Percentiles rank a stretch among this genome's conserved stretches.
phyloP scores from a whole-genome alignment of 805 yeast species.

The Candida oleophila region DNA sequence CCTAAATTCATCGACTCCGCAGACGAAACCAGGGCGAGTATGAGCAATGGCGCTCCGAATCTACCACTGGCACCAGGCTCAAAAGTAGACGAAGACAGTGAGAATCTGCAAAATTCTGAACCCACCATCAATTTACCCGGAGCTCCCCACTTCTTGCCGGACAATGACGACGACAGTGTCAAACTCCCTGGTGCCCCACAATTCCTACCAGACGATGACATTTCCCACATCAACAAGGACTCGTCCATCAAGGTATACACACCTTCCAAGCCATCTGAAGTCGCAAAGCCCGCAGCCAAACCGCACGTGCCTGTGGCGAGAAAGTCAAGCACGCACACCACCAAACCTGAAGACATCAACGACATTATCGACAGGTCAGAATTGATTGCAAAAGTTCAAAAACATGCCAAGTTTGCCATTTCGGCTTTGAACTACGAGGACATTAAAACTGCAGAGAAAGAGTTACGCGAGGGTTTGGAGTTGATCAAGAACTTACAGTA shows the following conservation, averaged over 20 bases:
- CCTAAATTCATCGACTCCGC: neutral
- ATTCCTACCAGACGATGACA: slow-evolving; percentile 40
- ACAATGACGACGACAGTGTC: slow-evolving; percentile 20
- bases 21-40: too few relatives aligned
- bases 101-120: too few relatives aligned
- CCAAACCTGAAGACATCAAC: slow-evolving; percentile 35
- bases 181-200: slow-evolving; percentile 44
- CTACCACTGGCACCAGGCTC: too few relatives aligned
- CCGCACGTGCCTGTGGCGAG: slow-evolving; percentile 1
- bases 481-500: slow-evolving; percentile 14
- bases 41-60: too few relatives aligned
- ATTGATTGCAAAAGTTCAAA: slow-evolving; percentile 59
- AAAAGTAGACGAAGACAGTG: too few relatives aligned
- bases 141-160: slow-evolving; percentile 37
- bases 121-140: slow-evolving; percentile 27
- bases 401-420: slow-evolving; percentile 70
- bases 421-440: slow-evolving; percentile 82
- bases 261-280: slow-evolving; percentile 13
- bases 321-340: neutral
- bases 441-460: slow-evolving; percentile 62
- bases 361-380: slow-evolving; percentile 55
- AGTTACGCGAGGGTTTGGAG: slow-evolving; percentile 54
- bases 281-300: neutral
- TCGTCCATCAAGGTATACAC: slow-evolving; percentile 38
- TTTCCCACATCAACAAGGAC: slow-evolving; percentile 33